A percentile compares a stretch with the other conserved stretches of the same genome.
Conservation (phyloP, 2,329 filamentous ascomycete genomes). For the Fusarium hostae region DNA sequence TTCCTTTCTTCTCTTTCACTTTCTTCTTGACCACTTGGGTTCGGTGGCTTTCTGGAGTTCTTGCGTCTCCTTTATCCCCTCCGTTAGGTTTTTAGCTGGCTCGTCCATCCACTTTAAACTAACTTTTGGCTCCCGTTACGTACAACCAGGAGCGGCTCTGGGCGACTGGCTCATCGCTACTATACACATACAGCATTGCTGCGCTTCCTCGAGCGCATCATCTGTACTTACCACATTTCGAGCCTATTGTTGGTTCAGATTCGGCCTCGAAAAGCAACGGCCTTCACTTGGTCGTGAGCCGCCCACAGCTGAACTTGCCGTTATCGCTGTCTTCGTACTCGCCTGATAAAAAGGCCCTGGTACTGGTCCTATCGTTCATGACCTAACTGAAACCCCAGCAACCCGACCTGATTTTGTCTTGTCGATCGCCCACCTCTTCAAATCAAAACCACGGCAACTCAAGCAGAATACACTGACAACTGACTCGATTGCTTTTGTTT, state of each 20-base stretch:
- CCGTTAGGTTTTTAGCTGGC: conserved; percentile 9
- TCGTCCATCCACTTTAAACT: conserved; percentile 23
- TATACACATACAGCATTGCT: conserved; percentile 1
- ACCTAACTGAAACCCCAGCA: conserved; percentile 40
- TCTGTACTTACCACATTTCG: conserved; percentile 18
- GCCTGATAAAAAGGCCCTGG: conserved; percentile 28
- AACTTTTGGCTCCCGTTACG: conserved; percentile 37
- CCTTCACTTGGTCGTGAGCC: conserved; percentile 32
- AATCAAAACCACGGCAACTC: conserved; percentile 21
- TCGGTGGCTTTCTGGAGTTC: conserved; percentile 34
- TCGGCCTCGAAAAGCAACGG: conserved; percentile 17
- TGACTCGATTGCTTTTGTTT: conserved; percentile 4
- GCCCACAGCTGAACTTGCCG: conserved; percentile 12
- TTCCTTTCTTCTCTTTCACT: conserved; percentile 6
- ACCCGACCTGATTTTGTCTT: conserved; percentile 26
- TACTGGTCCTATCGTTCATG: conserved; percentile 31
- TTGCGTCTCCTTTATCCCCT: conserved; percentile 10
- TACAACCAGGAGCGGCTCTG: conserved; percentile 32
- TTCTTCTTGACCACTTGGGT: conserved; percentile 26
- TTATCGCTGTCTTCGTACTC: conserved; percentile 25
- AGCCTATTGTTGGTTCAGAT: conserved; percentile 12
- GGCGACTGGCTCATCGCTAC: conserved; percentile 39
- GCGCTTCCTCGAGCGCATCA: conserved; percentile 33
- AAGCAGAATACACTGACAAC: conserved; percentile 16
- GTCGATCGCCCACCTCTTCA: conserved; percentile 26